These are phyloP conservation scores for Ochetophila trinervis DNA, from an alignment of 306 rosid species.

Conservation along the genomic window DNA sequence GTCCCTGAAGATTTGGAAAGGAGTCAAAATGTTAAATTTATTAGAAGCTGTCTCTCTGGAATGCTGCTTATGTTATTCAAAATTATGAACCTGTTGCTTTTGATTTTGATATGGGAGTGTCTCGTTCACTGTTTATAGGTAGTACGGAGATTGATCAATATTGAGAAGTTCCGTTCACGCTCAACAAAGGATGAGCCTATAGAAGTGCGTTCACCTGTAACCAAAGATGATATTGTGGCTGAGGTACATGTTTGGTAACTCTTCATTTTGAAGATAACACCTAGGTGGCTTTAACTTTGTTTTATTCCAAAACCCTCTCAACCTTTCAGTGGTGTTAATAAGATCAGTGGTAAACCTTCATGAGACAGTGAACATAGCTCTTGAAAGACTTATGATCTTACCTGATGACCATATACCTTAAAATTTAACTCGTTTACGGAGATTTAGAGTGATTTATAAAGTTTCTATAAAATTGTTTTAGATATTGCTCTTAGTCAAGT, in stretches of 20 bases:
- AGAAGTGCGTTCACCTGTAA: constrained; percentile 59
- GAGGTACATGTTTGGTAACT: constrained; percentile 48
- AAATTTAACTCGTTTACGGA: neutral
- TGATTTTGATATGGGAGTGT: neutral
- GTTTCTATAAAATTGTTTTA: neutral
- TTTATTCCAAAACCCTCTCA: neutral
- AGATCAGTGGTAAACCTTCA: neutral
- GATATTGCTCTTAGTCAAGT: neutral
- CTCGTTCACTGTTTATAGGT: constrained; percentile 43
- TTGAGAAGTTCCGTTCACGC: constrained; percentile 41
- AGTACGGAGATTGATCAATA: constrained; percentile 61
- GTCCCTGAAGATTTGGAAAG: neutral
- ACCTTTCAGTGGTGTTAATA: neutral
- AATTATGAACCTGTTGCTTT: constrained; percentile 7
- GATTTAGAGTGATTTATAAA: neutral
- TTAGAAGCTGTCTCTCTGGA: neutral
- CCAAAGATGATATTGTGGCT: constrained; percentile 58
- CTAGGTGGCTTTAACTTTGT: neutral
- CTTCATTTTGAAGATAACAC: neutral
- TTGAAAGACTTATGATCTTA: neutral
- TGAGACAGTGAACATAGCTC: neutral
- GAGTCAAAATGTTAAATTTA: neutral
- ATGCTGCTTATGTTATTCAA: neutral
- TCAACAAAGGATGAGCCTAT: constrained; percentile 73
- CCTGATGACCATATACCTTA: neutral